Evolutionary conservation across 139 green algal genomes (phyloP).

Genomic region (Coelastrella sp.): DNA sequence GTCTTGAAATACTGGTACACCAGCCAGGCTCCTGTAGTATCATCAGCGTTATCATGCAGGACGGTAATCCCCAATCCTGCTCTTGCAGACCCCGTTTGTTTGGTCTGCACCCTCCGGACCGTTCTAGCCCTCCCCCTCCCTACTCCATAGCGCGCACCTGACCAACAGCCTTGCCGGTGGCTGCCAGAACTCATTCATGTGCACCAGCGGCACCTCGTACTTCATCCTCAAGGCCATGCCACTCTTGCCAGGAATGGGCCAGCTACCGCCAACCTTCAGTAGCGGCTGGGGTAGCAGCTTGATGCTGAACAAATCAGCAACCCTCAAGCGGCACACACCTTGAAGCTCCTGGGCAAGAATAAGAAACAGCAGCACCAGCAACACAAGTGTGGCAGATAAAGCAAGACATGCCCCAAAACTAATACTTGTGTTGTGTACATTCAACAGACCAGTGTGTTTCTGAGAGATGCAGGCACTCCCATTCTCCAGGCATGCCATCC

Average conservation of each 20-base stretch:
- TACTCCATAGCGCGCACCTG: slow-evolving; percentile 47
- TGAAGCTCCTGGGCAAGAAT: slow-evolving; percentile 16
- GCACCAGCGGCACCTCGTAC: slow-evolving; percentile 67
- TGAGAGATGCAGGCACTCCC: neutral
- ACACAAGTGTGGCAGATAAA: too few species aligned
- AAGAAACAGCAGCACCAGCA: too few species aligned
- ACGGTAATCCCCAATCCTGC: too few species aligned
- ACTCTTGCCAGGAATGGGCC: slow-evolving; percentile 56
- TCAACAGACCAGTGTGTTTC: too few species aligned
- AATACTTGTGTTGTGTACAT: too few species aligned
- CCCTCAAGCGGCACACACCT: slow-evolving; percentile 62
- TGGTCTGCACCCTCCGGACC: neutral
- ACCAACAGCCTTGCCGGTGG: slow-evolving; percentile 70
- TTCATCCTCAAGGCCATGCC: slow-evolving; percentile 61
- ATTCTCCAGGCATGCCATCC: too few species aligned
- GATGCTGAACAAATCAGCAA: slow-evolving; percentile 61
- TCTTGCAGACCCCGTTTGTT: too few species aligned
- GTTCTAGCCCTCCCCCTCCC: neutral
- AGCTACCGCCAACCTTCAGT: slow-evolving; percentile 60
- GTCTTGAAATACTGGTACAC: too few species aligned
- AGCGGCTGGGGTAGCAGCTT: slow-evolving; percentile 59
- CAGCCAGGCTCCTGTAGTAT: too few species aligned
- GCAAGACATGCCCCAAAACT: too few species aligned
- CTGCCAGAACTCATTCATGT: slow-evolving; percentile 54
- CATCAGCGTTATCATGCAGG: too few species aligned